Base-by-base conservation (phyloP, 345 rosid species). In the Geranium rotundifolium region DNA sequence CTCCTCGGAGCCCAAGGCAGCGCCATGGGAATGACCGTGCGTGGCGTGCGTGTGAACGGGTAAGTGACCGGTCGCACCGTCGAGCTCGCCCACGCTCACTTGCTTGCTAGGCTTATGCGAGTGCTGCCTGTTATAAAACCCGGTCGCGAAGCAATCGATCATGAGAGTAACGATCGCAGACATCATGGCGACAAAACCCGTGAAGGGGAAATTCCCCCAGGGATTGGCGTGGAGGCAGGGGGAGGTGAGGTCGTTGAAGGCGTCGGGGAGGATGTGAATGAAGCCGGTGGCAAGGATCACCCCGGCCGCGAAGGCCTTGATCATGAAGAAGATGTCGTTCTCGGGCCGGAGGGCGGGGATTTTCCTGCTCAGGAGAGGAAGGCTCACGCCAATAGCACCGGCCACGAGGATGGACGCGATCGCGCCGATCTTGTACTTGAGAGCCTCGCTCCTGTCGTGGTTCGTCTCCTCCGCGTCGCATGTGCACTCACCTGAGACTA, bases 291-390 rank as follows among this genome's bases (percentile, higher is more conserved):
- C 78, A 4, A 85, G 69, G 37, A 84, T 88, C 17, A 82, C 88
- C 5, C 90, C 92, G 0, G 92, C 84, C 0, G 90, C 88, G 54
- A 82, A 84, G 2, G 88, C 85, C 66, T 81, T 84, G 19, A 88
- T 73, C 71, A 75, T 73, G 77, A 82, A 79, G 81, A 84, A 86
- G 12, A 77, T 17, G 59, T 84, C 73, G 29, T 72, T 81, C 41
- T 85, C 84, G 9, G 92, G 84, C 18, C 76, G 69, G n/a, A 86
- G 41, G 2, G 69, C 54, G 10, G 71, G 71, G 2, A 84, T 54
- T 7, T 52, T 73, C 39, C 66, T 64, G 27, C 82, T 75, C 3
- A 82, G 60, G 50, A 88, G 57, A 4, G 88, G 87, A 62, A 80
- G 73, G 63, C 77, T 67, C 19, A 84, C 90, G 0, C 92, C 90